Conservation (phyloP, 2,329 filamentous ascomycete species). For the Fusarium sulawesiense region DNA sequence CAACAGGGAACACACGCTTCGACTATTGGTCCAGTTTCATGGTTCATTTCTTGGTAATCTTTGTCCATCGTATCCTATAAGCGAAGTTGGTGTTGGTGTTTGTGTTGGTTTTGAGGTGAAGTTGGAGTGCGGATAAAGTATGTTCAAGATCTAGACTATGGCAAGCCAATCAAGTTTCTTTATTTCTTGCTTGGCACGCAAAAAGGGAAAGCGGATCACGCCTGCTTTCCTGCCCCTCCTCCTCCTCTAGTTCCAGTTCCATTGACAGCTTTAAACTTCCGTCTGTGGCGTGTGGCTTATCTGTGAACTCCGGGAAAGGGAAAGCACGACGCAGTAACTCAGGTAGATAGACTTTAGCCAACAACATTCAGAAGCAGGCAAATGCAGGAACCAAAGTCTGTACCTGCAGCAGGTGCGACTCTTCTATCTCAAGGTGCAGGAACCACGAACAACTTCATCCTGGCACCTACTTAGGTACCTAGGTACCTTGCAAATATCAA, state of each 20-base stretch:
- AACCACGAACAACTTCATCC: neutral
- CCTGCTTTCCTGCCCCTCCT: constrained; percentile 2
- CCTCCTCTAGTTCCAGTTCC: neutral
- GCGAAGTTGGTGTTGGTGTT: neutral
- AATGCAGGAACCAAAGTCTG: constrained; percentile 23
- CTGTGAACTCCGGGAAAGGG: constrained; percentile 24
- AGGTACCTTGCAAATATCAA: neutral
- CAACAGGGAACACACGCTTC: neutral
- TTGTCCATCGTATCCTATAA: neutral
- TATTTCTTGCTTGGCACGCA: constrained; percentile 12
- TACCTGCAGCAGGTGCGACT: constrained; percentile 12
- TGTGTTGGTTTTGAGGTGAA: constrained; percentile 10
- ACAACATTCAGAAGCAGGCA: constrained; percentile 3
- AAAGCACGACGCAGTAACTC: constrained; percentile 11
- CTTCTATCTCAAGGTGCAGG: neutral
- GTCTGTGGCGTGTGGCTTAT: constrained; percentile 25
- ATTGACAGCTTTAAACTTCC: constrained; percentile 28
- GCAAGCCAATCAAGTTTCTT: constrained; percentile 4
- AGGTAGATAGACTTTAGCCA: neutral
- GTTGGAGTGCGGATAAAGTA: constrained; percentile 3
- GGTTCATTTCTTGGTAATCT: neutral
- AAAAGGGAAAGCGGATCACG: constrained; percentile 30
- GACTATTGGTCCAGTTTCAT: too few relatives aligned
- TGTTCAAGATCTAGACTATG: constrained; percentile 15
- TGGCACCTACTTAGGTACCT: neutral